phyloP scores from a whole-genome alignment of 2,329 filamentous ascomycete species.

The Colletotrichum sp. region DNA sequence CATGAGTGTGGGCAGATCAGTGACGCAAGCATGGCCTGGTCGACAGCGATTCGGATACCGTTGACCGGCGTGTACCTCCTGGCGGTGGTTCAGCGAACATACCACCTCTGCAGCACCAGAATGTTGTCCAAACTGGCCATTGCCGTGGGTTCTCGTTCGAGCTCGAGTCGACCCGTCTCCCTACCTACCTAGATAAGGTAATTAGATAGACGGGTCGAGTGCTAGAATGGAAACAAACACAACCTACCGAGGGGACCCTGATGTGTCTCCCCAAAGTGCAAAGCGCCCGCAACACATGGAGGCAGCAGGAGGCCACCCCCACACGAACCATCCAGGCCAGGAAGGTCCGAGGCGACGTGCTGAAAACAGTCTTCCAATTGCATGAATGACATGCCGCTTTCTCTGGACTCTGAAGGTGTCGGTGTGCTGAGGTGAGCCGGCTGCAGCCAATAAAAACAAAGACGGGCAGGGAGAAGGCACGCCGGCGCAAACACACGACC shows the following conservation, averaged over 20 bases:
- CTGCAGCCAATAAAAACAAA: not conserved
- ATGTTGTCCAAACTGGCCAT: not conserved
- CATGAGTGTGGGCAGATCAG: slow-evolving; percentile 10
- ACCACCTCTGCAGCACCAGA: not conserved
- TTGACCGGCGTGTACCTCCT: not conserved
- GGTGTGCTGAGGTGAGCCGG: not conserved
- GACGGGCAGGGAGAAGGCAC: not conserved
- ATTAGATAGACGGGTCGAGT: not conserved
- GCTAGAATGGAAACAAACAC: not conserved
- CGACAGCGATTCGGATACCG: not conserved
- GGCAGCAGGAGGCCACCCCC: not conserved
- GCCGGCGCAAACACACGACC: not conserved
- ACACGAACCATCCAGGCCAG: not conserved
- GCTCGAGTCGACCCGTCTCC: not conserved
- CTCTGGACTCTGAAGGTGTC: not conserved
- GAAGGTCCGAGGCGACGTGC: not conserved
- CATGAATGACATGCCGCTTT: not conserved
- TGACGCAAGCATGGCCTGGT: slow-evolving; percentile 17
- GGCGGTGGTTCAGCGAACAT: not conserved
- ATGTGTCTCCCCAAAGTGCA: not conserved
- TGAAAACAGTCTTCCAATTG: not conserved
- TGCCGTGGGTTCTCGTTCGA: not conserved
- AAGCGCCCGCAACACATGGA: not conserved
- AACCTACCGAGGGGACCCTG: not conserved
- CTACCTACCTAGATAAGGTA: not conserved